phyloP scores from a whole-genome alignment of 2,329 filamentous ascomycete species.

The Pestalotiopsis sp. region DNA sequence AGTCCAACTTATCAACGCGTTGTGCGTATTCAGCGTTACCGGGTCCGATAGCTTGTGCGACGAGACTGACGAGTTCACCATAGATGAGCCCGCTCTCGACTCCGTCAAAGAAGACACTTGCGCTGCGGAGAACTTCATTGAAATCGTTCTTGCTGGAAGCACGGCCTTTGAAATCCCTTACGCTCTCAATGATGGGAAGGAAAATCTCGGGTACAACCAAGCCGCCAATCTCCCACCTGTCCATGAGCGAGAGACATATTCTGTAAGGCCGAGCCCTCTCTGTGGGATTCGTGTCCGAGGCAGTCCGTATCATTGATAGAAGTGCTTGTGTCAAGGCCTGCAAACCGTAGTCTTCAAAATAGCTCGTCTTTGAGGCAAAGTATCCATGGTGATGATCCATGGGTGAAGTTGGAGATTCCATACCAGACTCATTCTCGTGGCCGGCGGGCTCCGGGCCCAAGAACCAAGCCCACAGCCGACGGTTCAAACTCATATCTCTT shows the following conservation, averaged over 20 bases:
- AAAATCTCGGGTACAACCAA: constrained; percentile 88
- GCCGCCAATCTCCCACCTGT: constrained; percentile 95
- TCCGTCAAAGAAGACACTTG: constrained; percentile 95
- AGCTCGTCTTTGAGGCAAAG: constrained; percentile 67
- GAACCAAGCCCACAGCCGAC: constrained; percentile 95
- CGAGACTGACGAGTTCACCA: constrained; percentile 73
- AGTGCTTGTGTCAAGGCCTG: constrained; percentile 74
- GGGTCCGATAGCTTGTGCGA: constrained; percentile 61
- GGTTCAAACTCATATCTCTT: constrained; percentile 95
- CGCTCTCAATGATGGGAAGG: constrained; percentile 79
- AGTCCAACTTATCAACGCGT: constrained; percentile 65
- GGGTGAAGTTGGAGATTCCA: constrained; percentile 47
- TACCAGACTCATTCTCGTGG: constrained; percentile 48
- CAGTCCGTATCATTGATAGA: constrained; percentile 71
- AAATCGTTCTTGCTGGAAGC: constrained; percentile 72
- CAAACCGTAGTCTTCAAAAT: constrained; percentile 82
- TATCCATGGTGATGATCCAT: constrained; percentile 47
- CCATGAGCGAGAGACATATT: constrained; percentile 94
- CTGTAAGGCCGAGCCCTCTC: constrained; percentile 85
- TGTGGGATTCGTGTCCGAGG: constrained; percentile 51
- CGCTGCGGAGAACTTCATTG: constrained; percentile 86
- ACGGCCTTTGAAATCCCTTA: constrained; percentile 71
- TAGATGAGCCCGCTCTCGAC: constrained; percentile 95
- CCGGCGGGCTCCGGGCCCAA: constrained; percentile 72
- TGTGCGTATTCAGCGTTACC: constrained; percentile 46